phyloP scores from a whole-genome alignment of 495 filamentous ascomycete species.

The Neurospora hispaniola region DNA sequence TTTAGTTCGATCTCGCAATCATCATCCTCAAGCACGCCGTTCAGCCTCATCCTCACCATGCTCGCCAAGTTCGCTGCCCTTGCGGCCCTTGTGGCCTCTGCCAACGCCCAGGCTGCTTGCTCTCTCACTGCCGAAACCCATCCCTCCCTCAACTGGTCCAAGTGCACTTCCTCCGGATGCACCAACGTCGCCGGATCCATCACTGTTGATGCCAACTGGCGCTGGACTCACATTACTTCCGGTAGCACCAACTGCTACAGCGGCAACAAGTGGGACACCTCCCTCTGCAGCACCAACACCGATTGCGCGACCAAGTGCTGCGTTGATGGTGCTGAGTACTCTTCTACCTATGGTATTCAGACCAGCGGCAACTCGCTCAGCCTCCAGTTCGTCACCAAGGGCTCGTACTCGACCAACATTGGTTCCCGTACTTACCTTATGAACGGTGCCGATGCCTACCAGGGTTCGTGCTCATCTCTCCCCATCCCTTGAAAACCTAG shows the following conservation, averaged over 20 bases:
- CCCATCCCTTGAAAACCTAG: not conserved
- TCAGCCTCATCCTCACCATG: slow-evolving; percentile 16
- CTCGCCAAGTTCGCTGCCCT: slow-evolving; percentile 24
- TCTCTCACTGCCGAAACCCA: slow-evolving; percentile 45
- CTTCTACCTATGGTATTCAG: slow-evolving; percentile 36
- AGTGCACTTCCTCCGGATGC: slow-evolving; percentile 45
- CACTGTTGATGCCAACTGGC: slow-evolving; percentile 43
- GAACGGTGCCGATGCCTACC: slow-evolving; percentile 40
- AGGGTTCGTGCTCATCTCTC: slow-evolving; percentile 21
- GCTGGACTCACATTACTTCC: slow-evolving; percentile 33
- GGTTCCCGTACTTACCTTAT: slow-evolving; percentile 48
- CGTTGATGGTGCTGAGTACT: slow-evolving; percentile 39
- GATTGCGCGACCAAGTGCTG: slow-evolving; percentile 37
- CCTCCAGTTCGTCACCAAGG: slow-evolving; percentile 47
- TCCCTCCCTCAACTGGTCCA: slow-evolving; percentile 47
- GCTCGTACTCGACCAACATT: slow-evolving; percentile 37
- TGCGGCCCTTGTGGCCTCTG: slow-evolving; percentile 34
- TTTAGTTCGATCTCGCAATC: slow-evolving; percentile 10
- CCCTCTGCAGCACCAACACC: slow-evolving; percentile 25
- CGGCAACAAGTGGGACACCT: slow-evolving; percentile 37
- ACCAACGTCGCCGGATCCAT: slow-evolving; percentile 27
- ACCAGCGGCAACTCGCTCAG: slow-evolving; percentile 37
- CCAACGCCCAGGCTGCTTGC: slow-evolving; percentile 46
- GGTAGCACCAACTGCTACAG: slow-evolving; percentile 39
- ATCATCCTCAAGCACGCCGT: slow-evolving; percentile 16